phyloP scores from a whole-genome alignment of 2,329 filamentous ascomycete genomes.

The Catunica adiposa region DNA sequence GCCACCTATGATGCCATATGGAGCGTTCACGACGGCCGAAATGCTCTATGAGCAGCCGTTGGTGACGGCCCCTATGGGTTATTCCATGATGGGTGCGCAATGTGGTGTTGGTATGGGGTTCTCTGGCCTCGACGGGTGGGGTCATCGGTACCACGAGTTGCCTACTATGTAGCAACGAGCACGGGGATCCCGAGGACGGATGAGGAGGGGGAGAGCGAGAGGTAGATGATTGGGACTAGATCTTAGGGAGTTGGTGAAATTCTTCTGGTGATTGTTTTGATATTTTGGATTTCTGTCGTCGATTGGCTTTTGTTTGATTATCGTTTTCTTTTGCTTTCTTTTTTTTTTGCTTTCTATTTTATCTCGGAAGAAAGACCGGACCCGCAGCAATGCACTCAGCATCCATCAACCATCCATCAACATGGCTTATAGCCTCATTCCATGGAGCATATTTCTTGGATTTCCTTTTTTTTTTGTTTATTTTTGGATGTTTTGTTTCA shows the following conservation, averaged over 20 bases:
- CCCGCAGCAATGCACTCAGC: slow-evolving; percentile 3
- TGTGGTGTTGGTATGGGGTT: slow-evolving; percentile 45
- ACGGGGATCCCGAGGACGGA: slow-evolving; percentile 13
- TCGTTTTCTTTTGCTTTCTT: background rate
- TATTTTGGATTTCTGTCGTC: background rate
- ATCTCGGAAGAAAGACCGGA: background rate
- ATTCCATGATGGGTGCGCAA: slow-evolving; percentile 64
- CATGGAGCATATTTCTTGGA: background rate
- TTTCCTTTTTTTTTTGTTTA: background rate
- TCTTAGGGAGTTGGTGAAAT: background rate
- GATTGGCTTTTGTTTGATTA: background rate
- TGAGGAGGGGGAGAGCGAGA: no score
- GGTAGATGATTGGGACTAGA: background rate
- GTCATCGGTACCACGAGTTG: slow-evolving; percentile 70
- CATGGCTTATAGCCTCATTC: background rate
- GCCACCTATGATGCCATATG: slow-evolving; percentile 28
- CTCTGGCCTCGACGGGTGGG: slow-evolving; percentile 34
- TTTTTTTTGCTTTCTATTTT: background rate
- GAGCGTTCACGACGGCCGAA: slow-evolving; percentile 52
- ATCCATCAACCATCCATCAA: background rate
- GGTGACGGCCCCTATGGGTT: slow-evolving; percentile 58
- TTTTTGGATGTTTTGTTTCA: background rate
- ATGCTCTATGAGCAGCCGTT: slow-evolving; percentile 68
- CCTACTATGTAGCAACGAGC: slow-evolving; percentile 69
- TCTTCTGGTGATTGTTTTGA: slow-evolving; percentile 3